Evolutionary conservation across 176 grass and related monocot species (phyloP), one percentile per base, ranked within the genome.

Genomic region (Eragrostis curvula): DNA sequence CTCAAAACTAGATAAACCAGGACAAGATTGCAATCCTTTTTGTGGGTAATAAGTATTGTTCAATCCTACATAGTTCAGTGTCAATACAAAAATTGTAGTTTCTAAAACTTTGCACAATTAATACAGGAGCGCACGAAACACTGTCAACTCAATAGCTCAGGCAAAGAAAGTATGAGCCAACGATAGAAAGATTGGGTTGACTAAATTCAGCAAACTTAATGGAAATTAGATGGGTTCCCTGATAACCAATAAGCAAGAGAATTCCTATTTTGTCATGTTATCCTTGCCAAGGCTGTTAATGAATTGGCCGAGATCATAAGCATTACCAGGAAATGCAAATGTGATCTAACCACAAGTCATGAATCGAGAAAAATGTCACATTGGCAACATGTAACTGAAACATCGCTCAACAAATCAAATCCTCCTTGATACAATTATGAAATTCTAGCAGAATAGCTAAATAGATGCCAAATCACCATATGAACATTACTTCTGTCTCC

Each of bases 281-380:
- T 64, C 53, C 44, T 56, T 47, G 56, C 43, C 30, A 73, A 79
- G n/a, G 40, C 39, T 53, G 43, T 18, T 52, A 61, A 51, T 27
- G 17, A 68, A 62, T 18, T 77, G 73, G 4, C 29, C n/a, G 5
- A 47, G 58, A 55, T 79, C 6, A 20, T 53, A 43, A 74, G 40
- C 51, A 79, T 27, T 41, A 71, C 25, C 47, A 67, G 66, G 72
- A 76, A 86, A 20, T 66, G 12, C 52, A 75, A 56, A 74, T 20
- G 30, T 27, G 45, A 84, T 46, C 5, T 11, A 30, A 23, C 43
- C 24, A 39, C 2, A 58, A 73, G 21, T 40, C 36, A 40, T n/a
- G 29, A 57, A n/a, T 9, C 49, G 75, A 36, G 52, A 52, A 7
- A 25, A 52, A n/a, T 36, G 50, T 20, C 81, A 80, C 30, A 75